Conservation (phyloP, 768 basidiomycete genomes). For the Auricularia cornea region DNA sequence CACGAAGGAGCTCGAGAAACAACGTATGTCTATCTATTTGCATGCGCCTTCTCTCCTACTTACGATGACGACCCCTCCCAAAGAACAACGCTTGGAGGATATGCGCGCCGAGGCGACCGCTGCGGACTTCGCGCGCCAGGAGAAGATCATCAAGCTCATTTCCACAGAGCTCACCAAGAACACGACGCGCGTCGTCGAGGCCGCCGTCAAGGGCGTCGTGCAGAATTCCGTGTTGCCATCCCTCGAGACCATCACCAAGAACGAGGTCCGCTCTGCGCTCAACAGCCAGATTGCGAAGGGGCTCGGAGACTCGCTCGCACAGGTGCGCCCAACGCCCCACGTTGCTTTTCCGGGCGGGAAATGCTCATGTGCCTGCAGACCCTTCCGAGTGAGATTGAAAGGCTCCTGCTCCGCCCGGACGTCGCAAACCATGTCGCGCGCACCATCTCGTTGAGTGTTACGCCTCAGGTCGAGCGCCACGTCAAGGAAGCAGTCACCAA, state of each 20-base stretch:
- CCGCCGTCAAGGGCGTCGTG: conserved; percentile 79
- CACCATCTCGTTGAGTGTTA: conserved; percentile 60
- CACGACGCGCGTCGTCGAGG: conserved; percentile 81
- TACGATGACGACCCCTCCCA: conserved; percentile 1
- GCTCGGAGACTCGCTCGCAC: conserved; percentile 61
- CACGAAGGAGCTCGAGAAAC: conserved; percentile 83
- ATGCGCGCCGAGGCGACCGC: conserved; percentile 68
- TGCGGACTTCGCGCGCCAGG: conserved; percentile 76
- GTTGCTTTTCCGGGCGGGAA: not conserved
- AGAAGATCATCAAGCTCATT: conserved; percentile 83
- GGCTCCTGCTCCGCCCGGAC: conserved; percentile 65
- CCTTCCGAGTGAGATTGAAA: conserved; percentile 72
- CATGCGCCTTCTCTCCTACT: conserved; percentile 3
- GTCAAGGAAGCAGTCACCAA: conserved; percentile 72
- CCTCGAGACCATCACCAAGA: conserved; percentile 73
- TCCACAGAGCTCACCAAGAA: conserved; percentile 81
- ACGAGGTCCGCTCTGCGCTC: conserved; percentile 68
- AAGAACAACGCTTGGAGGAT: conserved; percentile 81
- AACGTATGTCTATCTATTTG: conserved; percentile 46
- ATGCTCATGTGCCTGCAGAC: conserved; percentile 33
- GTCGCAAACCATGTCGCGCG: conserved; percentile 70
- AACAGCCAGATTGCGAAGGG: conserved; percentile 72
- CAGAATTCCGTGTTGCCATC: conserved; percentile 78
- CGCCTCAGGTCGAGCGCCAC: conserved; percentile 70
- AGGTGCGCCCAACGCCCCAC: conserved; percentile 38